Base-by-base conservation (phyloP, 306 rosid species). In the Gleditsia sinensis region DNA sequence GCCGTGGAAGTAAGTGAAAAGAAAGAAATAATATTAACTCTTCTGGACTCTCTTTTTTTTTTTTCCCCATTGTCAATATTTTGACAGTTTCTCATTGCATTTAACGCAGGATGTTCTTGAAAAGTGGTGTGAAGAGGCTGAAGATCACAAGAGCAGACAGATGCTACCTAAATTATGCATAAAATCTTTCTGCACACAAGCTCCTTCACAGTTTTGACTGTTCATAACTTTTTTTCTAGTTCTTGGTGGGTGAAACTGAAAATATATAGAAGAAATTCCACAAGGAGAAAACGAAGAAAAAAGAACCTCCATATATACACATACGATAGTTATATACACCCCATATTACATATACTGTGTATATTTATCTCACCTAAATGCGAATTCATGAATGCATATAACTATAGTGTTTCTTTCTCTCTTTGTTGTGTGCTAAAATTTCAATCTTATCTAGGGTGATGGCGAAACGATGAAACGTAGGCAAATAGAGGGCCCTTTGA, bases 91-190 rank as follows among this genome's bases (percentile, higher is more conserved):
- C 21, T 43, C 23, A 25, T 73, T 67, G 50, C 33, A 6, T 34
- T 59, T 17, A 49, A 36, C 70, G 8, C 80, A 84, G 88, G 85
- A 80, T 84, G 88, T 84, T 84, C 77, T 73, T 84, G 74, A 56
- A 51, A 39, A 84, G n/a, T n/a, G n/a, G 37, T 69, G 85, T 81
- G 78, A 84, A 77, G 79, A 84, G 85, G 75, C 75, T 84, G 81
- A 84, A 77, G 83, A 81, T 84, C 75, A 81, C 83, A 12, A 81
- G 85, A 84, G 81, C 88, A 17, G 72, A 84, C 45, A 84, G 78
- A 75, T 84, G 88, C 83, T 80, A 84, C 70, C 60, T 72, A n/a
- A 28, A 64, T 27, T 69, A 75, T 33, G 53, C 49, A 45, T 19
- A 46, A 42, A 67, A 57, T 56, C 40, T 76, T 11, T 50, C 25